Conservation (phyloP, 139 green algal species). For the Micromonas commoda region DNA sequence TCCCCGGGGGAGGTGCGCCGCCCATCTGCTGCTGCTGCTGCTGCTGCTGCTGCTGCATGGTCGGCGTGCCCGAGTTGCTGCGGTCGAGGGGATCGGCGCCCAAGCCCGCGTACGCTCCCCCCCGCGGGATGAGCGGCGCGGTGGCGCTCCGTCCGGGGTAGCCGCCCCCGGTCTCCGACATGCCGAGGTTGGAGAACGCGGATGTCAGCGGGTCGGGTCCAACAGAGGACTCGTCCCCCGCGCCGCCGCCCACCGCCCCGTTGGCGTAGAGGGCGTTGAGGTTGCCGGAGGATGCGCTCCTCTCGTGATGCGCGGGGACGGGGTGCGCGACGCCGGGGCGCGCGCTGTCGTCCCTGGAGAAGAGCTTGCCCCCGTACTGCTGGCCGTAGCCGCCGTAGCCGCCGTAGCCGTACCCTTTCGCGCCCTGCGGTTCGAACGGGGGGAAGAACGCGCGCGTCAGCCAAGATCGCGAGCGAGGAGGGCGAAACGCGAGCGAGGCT, state of each 20-base stretch:
- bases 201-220: background rate
- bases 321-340: background rate
- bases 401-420: background rate
- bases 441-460: background rate
- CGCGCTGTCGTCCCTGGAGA: no score
- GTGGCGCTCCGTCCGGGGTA: background rate
- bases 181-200: background rate
- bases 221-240: background rate
- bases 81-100: background rate
- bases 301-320: background rate
- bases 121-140: background rate
- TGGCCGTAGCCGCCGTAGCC: background rate
- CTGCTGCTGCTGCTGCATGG: no score
- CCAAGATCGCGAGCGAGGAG: background rate
- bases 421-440: background rate
- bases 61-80: background rate
- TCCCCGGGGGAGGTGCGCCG: no score
- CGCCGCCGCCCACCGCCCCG: no score
- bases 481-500: no score
- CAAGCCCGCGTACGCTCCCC: no score
- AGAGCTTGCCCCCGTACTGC: background rate
- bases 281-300: background rate
- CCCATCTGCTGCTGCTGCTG: no score
- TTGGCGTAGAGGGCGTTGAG: background rate
- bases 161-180: background rate